These are phyloP conservation scores for Candida suzukii DNA, from an alignment of 805 yeast genomes.

Conservation along the genomic window DNA sequence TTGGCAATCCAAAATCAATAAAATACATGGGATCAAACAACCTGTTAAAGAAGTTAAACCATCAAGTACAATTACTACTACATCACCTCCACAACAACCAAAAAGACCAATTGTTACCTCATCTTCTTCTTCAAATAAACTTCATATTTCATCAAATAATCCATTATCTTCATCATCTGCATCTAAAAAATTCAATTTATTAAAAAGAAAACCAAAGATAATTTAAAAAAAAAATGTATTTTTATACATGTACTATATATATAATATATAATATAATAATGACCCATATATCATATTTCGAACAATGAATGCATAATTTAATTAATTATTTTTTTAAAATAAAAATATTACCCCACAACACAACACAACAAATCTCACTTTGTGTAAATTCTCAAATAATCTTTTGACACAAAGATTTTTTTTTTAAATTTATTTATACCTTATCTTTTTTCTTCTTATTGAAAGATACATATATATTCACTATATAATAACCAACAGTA, in stretches of 20 bases:
- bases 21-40: constrained; percentile 20
- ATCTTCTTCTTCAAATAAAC: neutral
- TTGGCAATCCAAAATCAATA: constrained; percentile 42
- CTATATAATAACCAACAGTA: no score
- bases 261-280: neutral
- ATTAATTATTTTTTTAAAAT: no score
- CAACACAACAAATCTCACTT: no score
- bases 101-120: no score
- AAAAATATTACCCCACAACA: no score
- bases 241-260: neutral
- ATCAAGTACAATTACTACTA: neutral
- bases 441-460: no score
- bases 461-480: no score
- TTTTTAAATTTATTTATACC: no score
- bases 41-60: no score
- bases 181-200: constrained; percentile 13
- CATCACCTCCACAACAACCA: neutral
- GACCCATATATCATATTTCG: no score
- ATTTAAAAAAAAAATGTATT: neutral
- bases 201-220: constrained; percentile 15
- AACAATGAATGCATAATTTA: no score
- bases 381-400: neutral
- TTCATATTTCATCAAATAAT: neutral
- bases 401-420: neutral
- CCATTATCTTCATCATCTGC: neutral